Evolutionary conservation across 2,329 filamentous ascomycete genomes (phyloP), one percentile per base, ranked within the genome.

Genomic region (Didymellaceae sp.): DNA sequence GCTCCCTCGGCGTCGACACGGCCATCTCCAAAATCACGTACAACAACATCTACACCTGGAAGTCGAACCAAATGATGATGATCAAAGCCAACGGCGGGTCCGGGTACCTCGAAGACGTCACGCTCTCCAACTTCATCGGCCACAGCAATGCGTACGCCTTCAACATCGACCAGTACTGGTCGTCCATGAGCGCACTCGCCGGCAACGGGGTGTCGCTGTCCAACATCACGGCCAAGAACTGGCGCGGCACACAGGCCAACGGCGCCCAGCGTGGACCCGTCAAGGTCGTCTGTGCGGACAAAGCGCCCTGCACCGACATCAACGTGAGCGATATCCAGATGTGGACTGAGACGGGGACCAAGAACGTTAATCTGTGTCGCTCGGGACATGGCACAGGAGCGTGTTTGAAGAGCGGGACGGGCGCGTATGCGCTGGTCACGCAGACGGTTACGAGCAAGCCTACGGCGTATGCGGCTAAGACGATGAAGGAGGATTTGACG

Each of bases 51-150:
- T 85, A 85, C 72, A 84, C 82, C 22, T 78, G 76, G 70, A 73
- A 76, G n/a, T 80, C 78, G 8, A 86, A 86, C 74, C 81, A 86
- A 62, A 85, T 85, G 82, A 78, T 80, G 68, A 82, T 84, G 81
- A 79, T 86, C 74, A 86, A 86, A 68, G 80, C 77, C 44, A 81
- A 84, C 59, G 83, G 83, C 32, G 83, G 83, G 28, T 75, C 66
- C 48, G 83, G 83, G 17, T 76, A 71, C 2, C 77, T 85, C 4
- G 74, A 75, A 32, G 78, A 84, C 56, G 71, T 76, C 11, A 60
- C 76, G 1, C 75, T 85, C 31, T 78, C 82, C 59, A 84, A 84
- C 71, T 86, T 85, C 67, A 81, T 83, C 65, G 83, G 83, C 30
- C 81, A 83, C 65, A 70, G 74, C 49, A 86, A 85, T 53, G 82